Percentiles rank a stretch among this genome's conserved stretches.
These are phyloP conservation scores for Syzygium grande DNA, from an alignment of 345 rosid species.

Conservation along the genomic window DNA sequence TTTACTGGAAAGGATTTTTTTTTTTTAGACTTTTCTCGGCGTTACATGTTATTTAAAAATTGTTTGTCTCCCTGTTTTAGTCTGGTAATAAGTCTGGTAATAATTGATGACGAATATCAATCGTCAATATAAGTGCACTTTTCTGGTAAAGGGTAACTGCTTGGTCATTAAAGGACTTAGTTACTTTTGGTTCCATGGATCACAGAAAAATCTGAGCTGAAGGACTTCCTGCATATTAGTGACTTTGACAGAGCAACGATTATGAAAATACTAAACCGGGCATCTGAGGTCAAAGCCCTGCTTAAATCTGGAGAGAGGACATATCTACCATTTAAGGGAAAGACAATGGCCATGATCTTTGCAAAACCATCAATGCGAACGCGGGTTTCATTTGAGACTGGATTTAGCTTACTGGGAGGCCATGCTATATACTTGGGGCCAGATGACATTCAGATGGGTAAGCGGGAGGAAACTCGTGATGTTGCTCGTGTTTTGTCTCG, in stretches of 20 bases:
- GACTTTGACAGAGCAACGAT: constrained; percentile 86
- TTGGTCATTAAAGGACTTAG: background rate
- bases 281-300: constrained; percentile 74
- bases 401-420: constrained; percentile 91
- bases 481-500: constrained; percentile 87
- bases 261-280: constrained; percentile 58
- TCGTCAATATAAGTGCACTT: background rate
- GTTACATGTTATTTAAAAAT: background rate
- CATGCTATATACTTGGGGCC: constrained; percentile 93
- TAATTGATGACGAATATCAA: background rate
- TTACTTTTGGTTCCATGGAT: constrained; percentile 5
- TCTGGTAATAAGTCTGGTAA: background rate
- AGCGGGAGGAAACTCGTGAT: constrained; percentile 90
- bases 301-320: constrained; percentile 82
- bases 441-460: constrained; percentile 93
- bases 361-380: constrained; percentile 98
- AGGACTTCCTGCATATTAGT: constrained; percentile 71
- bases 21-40: background rate
- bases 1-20: background rate
- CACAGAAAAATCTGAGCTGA: constrained; percentile 38
- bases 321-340: constrained; percentile 78
- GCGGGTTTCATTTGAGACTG: constrained; percentile 91
- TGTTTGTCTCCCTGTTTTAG: background rate
- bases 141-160: background rate
- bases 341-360: constrained; percentile 94